Base-by-base conservation (phyloP, 1,139 yeast species). In the Blastobotrys persicus region DNA sequence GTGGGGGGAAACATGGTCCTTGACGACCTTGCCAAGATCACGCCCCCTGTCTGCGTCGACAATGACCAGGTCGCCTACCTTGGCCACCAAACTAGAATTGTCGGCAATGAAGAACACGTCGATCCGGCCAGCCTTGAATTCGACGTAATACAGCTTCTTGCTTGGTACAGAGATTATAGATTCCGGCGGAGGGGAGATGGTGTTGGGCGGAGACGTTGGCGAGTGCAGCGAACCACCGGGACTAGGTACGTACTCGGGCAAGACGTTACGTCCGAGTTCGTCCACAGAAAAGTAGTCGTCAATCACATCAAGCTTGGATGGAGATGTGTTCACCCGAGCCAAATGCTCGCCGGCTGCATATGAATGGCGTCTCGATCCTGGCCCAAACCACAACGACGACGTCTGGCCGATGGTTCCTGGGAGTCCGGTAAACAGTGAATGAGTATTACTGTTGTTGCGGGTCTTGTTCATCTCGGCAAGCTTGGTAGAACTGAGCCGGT, bases 11-110 rank as follows among this genome's bases (percentile, higher is more conserved):
- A 91, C 79, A 53, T 78, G 75, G 55, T 86, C 75, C 57, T 81
- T 82, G 32, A 83, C 78, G 39, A 92, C 81, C 61, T 82, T 80
- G 19, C 97, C 98, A 56, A 92, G 72, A 70, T 92, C 98, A 47
- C 86, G 76, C 38, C 98, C 98, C 45, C 98, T 76, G 65, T 92
- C 98, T n/a, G 98, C 98, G 66, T 92, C 98, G 34, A 91, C 96
- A 57, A 91, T 83, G 12, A 92, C 96, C 63, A 89, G 76, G 65
- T 89, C 97, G 23, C 87, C 86, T 14, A 79, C 69, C 43, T 76
- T 72, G 49, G 88, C 74, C 40, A 68, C 70, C 46, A 85, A 71
- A 53, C 79, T 79, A 57, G 77, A 58, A 55, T 63, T 60, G 17
- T 71, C 69, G 2, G 91, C 84, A 13, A 84, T 71, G 59, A 85